Percentiles rank a stretch among this genome's conserved stretches.
phyloP scores from a whole-genome alignment of 2,329 filamentous ascomycete species.

The Colletotrichum sp. region DNA sequence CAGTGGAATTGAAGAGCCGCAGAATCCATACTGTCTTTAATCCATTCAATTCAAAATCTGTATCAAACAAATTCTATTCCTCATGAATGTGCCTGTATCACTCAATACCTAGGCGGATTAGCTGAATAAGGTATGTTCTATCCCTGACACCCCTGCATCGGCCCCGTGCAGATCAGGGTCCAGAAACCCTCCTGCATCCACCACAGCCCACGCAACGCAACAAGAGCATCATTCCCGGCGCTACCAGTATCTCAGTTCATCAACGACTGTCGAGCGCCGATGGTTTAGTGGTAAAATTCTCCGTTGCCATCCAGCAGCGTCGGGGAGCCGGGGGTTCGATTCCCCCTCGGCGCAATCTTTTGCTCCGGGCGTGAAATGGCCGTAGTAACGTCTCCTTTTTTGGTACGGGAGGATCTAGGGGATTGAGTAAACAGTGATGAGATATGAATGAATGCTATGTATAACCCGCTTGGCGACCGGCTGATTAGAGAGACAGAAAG shows the following conservation, averaged over 20 bases:
- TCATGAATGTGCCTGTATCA: no score
- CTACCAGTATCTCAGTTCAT: rapidly evolving
- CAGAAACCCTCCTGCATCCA: not conserved
- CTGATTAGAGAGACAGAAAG: not conserved
- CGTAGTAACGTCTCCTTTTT: not conserved
- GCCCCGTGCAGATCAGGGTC: not conserved
- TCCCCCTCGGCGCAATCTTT: not conserved
- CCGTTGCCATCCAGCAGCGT: slow-evolving; percentile 7
- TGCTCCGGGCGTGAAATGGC: not conserved
- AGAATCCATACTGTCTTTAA: no score
- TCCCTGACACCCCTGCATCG: not conserved
- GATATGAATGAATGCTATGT: not conserved
- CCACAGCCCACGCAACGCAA: not conserved
- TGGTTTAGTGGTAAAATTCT: slow-evolving; percentile 14
- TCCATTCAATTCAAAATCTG: no score
- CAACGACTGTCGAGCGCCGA: not conserved
- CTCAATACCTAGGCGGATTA: no score
- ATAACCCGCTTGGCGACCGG: not conserved
- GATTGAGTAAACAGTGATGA: not conserved
- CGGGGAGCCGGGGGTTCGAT: slow-evolving; percentile 6
- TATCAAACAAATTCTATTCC: no score
- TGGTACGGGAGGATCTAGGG: not conserved
- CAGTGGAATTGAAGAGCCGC: no score
- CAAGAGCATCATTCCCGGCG: not conserved
- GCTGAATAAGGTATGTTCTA: no score